Evolutionary conservation across 305 asterid genomes (phyloP).

Genomic region (Fraxinus sp.): DNA sequence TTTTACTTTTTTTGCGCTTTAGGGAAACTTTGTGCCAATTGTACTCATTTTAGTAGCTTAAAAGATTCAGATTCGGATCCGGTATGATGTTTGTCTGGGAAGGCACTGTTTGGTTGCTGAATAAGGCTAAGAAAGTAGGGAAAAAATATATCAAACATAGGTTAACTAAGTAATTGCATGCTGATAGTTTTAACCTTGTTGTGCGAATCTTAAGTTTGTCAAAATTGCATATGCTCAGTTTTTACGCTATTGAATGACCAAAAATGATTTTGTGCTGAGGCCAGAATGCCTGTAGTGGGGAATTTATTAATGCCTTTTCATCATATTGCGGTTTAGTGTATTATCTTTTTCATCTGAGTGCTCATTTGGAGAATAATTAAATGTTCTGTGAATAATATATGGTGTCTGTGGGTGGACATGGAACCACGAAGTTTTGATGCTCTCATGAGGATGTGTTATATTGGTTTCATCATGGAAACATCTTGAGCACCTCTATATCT

Average conservation of each 20-base stretch:
- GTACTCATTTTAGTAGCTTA: conserved; percentile 18
- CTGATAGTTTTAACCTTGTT: not conserved
- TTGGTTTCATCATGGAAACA: conserved; percentile 21
- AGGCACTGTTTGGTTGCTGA: not conserved
- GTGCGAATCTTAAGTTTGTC: not conserved
- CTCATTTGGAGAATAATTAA: conserved; percentile 36
- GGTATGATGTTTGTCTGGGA: conserved; percentile 4
- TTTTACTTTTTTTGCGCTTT: not conserved
- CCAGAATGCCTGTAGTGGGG: conserved; percentile 28
- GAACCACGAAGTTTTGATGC: conserved; percentile 38
- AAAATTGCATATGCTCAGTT: not conserved
- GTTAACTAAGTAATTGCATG: not conserved
- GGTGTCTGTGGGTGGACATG: conserved; percentile 17
- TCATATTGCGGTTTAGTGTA: conserved; percentile 20
- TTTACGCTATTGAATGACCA: not conserved
- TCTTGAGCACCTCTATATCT: conserved; percentile 18
- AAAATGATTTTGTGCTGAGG: not conserved
- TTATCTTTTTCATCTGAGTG: conserved; percentile 25
- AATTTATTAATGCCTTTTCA: conserved; percentile 26
- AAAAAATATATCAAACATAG: not conserved
- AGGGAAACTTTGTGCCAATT: conserved; percentile 15
- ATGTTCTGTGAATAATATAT: conserved; percentile 17
- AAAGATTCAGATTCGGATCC: conserved; percentile 35
- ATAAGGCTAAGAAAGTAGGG: not conserved
- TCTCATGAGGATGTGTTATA: conserved; percentile 20